Evolutionary conservation across 345 rosid genomes (phyloP).

Genomic region (Eucalyptus tenuipes): DNA sequence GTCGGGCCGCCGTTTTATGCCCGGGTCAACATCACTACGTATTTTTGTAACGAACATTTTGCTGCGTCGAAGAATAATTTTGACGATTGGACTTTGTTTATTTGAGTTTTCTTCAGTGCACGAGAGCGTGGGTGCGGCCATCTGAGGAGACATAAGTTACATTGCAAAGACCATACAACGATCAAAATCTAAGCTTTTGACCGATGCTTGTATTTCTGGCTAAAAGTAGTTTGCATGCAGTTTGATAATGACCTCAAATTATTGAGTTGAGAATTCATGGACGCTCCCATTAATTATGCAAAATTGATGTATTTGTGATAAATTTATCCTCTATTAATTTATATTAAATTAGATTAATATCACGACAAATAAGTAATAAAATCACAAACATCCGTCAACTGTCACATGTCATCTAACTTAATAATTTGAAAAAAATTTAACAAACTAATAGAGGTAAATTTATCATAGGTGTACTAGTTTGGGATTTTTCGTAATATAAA

Average conservation of each 20-base stretch:
- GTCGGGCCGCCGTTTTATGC: background rate
- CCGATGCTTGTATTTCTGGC: background rate
- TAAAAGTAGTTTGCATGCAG: background rate
- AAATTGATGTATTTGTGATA: rapidly evolving
- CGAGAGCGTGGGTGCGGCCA: background rate
- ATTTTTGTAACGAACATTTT: background rate
- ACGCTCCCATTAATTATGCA: background rate
- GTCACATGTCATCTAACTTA: rapidly evolving
- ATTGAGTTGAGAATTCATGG: background rate
- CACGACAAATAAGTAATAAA: no score
- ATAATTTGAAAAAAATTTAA: no score
- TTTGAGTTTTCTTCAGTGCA: background rate
- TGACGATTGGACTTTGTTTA: background rate
- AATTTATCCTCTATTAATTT: rapidly evolving
- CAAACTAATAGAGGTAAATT: rapidly evolving
- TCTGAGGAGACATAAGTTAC: background rate
- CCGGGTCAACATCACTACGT: background rate
- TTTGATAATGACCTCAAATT: background rate
- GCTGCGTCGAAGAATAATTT: background rate
- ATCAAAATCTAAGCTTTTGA: background rate
- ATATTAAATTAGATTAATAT: no score
- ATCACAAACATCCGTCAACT: rapidly evolving
- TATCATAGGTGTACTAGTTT: rapidly evolving
- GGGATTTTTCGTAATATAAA: rapidly evolving
- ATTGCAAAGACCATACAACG: background rate